phyloP scores from a whole-genome alignment of 441 rosid species.

The Erodium moschatum region DNA sequence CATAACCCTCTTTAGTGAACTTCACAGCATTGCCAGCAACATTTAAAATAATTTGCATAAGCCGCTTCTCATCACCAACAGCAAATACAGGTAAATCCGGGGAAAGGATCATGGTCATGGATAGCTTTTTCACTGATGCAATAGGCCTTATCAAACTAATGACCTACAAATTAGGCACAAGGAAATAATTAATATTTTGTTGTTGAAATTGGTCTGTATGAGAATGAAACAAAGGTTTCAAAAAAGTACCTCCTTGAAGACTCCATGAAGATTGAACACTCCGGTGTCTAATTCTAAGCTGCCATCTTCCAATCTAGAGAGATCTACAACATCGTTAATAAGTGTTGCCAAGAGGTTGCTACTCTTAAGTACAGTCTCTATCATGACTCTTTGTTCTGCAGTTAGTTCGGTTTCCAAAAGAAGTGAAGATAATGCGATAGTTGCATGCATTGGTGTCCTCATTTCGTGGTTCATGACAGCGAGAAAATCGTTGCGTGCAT shows the following conservation, averaged over 20 bases:
- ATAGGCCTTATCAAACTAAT: conserved; percentile 63
- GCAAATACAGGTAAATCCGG: conserved; percentile 68
- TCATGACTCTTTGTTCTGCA: conserved; percentile 73
- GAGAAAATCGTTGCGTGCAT: conserved; percentile 83
- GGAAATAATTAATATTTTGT: conserved; percentile 1
- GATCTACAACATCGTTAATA: conserved; percentile 78
- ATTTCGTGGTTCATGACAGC: conserved; percentile 98
- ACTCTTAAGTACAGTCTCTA: conserved; percentile 75
- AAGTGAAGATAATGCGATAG: conserved; percentile 78
- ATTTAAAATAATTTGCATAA: conserved; percentile 67
- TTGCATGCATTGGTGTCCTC: conserved; percentile 87
- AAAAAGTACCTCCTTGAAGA: conserved; percentile 57
- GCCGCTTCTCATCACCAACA: conserved; percentile 76
- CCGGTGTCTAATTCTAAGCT: conserved; percentile 53
- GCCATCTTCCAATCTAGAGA: conserved; percentile 84
- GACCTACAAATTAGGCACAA: conserved; percentile 35
- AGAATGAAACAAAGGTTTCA: background rate
- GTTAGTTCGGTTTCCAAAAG: conserved; percentile 67
- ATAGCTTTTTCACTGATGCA: conserved; percentile 63
- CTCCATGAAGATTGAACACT: conserved; percentile 52
- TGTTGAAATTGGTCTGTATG: background rate
- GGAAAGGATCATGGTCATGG: conserved; percentile 46
- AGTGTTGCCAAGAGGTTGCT: conserved; percentile 76
- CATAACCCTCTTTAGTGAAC: conserved; percentile 76
- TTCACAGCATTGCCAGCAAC: conserved; percentile 82